Conservation (phyloP, 257 asterid species). For the Nicotiana knightiana region DNA sequence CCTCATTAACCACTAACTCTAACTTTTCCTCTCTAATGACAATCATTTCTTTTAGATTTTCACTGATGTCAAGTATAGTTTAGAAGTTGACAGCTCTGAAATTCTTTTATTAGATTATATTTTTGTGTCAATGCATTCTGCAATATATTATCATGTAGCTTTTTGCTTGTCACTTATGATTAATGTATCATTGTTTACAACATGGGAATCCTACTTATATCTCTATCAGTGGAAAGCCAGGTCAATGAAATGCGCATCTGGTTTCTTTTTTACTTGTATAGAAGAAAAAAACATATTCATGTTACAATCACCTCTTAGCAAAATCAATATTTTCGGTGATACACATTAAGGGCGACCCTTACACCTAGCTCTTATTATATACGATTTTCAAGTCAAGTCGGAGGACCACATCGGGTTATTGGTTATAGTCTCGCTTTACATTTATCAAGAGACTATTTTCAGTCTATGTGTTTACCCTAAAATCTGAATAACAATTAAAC, state of each 20-base stretch:
- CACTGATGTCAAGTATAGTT: slow-evolving; percentile 46
- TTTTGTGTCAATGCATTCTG: background rate
- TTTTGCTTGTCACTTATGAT: slow-evolving; percentile 11
- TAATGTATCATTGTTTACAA: slow-evolving; percentile 3
- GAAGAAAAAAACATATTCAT: background rate
- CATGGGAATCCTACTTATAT: slow-evolving; percentile 25
- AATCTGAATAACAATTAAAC: no score
- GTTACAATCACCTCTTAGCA: no score
- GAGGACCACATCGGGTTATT: no score
- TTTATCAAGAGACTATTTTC: no score
- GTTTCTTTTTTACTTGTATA: background rate
- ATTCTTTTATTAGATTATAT: background rate
- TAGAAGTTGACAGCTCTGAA: slow-evolving; percentile 39
- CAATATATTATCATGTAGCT: background rate
- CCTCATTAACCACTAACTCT: slow-evolving; percentile 37
- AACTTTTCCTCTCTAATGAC: slow-evolving; percentile 5
- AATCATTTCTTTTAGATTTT: slow-evolving; percentile 23
- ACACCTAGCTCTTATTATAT: no score
- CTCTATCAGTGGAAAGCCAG: slow-evolving; percentile 23
- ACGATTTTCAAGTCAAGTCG: no score
- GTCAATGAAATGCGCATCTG: background rate
- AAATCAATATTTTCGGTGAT: no score
- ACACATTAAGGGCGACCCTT: no score
- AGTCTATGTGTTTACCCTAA: no score
- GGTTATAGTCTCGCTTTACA: no score